phyloP scores from a whole-genome alignment of 2,329 filamentous ascomycete species.

The Penicillium paneum region DNA sequence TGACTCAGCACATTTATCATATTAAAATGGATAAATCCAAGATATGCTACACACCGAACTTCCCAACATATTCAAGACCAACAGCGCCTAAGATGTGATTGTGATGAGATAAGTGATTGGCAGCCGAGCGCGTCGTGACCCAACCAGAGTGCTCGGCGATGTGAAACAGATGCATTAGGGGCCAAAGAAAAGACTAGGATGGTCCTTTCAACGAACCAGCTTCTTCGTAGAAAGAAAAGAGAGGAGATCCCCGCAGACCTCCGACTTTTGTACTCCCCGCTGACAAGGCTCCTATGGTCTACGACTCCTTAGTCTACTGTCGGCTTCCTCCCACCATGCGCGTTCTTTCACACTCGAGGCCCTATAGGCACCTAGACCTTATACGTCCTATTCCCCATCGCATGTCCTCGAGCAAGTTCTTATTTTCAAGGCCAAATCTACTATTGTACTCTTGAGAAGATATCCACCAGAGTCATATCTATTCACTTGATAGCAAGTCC shows the following conservation, averaged over 20 bases:
- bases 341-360: constrained; percentile 6
- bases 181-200: constrained; percentile 1
- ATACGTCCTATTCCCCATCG: background rate
- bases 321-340: constrained; percentile 10
- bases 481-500: background rate
- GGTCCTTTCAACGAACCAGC: constrained; percentile 10
- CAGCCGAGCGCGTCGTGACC: constrained; percentile 19
- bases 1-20: too few relatives aligned
- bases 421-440: background rate
- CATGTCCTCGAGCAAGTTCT: background rate
- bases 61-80: background rate
- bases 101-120: constrained; percentile 18
- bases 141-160: constrained; percentile 18
- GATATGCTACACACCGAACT: background rate
- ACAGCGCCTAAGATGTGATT: constrained; percentile 13
- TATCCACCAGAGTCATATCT: too few relatives aligned
- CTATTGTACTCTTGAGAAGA: background rate
- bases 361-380: background rate
- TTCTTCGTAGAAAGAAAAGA: background rate
- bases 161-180: constrained; percentile 28
- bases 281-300: background rate
- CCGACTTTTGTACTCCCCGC: constrained; percentile 11
- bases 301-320: constrained; percentile 6
- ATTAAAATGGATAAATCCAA: background rate
- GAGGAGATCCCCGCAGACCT: constrained; percentile 14